phyloP scores from a whole-genome alignment of 176 grass and related monocot species.

The Typha latifolia region DNA sequence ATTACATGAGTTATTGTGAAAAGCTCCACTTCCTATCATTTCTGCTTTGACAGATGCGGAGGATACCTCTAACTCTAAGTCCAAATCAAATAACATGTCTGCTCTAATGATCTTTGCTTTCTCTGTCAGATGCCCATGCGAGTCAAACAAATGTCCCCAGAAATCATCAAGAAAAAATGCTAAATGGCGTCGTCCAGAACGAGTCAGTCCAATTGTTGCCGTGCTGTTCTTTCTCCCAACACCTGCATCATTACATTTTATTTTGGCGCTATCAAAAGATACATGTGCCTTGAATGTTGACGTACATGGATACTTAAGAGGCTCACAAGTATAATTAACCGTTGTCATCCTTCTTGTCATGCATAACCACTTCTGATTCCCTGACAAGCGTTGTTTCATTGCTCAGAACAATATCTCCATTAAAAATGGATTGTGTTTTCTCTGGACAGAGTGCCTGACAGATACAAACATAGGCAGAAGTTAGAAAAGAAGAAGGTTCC shows the following conservation, averaged over 20 bases:
- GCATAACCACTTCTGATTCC: neutral
- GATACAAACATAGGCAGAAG: too few relatives aligned
- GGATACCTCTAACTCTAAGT: neutral
- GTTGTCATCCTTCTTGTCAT: neutral
- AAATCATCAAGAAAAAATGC: slow-evolving; percentile 27
- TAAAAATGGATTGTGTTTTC: neutral
- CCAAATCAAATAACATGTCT: slow-evolving; percentile 26
- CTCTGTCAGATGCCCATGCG: slow-evolving; percentile 28
- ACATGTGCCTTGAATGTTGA: neutral
- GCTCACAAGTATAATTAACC: neutral
- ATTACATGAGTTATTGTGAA: neutral
- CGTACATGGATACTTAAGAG: neutral
- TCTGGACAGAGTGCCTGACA: too few relatives aligned
- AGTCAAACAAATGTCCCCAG: slow-evolving; percentile 28
- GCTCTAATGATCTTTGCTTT: slow-evolving; percentile 23
- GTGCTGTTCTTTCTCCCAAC: neutral
- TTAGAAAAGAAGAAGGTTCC: neutral
- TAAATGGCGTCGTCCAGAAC: slow-evolving; percentile 2
- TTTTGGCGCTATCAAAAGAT: neutral
- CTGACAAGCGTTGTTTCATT: neutral
- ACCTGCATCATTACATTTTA: neutral
- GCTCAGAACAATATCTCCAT: neutral
- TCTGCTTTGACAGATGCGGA: slow-evolving; percentile 4
- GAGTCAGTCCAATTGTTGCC: neutral
- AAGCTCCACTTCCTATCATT: neutral